Base-by-base conservation (phyloP, 306 rosid species). In the Senna tora region DNA sequence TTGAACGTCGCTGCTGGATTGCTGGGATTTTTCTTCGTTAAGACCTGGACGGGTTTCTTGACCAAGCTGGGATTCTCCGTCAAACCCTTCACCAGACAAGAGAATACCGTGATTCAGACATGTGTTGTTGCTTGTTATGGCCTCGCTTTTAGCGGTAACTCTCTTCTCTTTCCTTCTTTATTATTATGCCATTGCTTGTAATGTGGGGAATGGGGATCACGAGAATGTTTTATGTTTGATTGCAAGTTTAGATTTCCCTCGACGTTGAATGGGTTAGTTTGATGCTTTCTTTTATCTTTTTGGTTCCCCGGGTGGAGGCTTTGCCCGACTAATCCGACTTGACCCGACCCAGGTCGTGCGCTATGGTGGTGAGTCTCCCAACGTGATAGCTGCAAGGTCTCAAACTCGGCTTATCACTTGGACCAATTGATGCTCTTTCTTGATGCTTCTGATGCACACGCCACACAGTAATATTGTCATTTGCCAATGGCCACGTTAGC, bases 51-150 rank as follows among this genome's bases (percentile, higher is more conserved):
- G 19, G 69, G 81, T 0, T 80, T 87, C 69, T 67, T 89, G 77
- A 63, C 81, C 41, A 85, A 79, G 46, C 22, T 91, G 2, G 95
- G 97, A 8, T n/a, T 87, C 69, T 62, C 76, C 21, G 69, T 82
- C 16, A 56, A 67, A 43, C 97, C 96, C 30, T 94, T 94, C 55
- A 89, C 99, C 25, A 67, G 83, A 55, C 97, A 94, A 70, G 99
- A 89, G 93, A 91, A 94, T 81, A 91, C 99, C 41, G 97, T 89
- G 57, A 94, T 94, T 62, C 99, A 94, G 88, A 94, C 99, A 0
- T 91, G 99, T 74, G 96, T 94, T 68, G 99, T 94, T 46, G 97
- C 99, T 82, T 91, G 97, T 77, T 94, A 89, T 75, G 97, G 96
- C 76, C 99, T 94, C 77, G 93, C 97, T 12, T 88, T 81, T 32